phyloP scores from a whole-genome alignment of 805 yeast species.

The Diddensiella transvaalensis region DNA sequence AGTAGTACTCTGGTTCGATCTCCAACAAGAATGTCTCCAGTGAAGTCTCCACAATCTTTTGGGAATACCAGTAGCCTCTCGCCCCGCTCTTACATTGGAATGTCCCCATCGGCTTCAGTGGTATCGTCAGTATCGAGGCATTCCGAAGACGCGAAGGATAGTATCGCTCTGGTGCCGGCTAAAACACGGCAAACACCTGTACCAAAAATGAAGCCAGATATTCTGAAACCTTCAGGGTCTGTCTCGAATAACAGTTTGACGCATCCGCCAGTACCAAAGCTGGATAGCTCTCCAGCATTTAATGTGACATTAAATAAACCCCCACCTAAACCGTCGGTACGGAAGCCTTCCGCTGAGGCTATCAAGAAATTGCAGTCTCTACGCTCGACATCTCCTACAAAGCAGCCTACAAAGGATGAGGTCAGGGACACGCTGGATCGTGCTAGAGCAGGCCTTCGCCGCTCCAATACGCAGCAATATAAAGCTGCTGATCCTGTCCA shows the following conservation, averaged over 20 bases:
- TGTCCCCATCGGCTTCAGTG: neutral
- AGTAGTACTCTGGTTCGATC: constrained; percentile 4
- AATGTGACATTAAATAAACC: neutral
- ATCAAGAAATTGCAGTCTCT: constrained; percentile 18
- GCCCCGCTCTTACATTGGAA: constrained; percentile 1
- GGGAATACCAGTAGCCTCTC: neutral
- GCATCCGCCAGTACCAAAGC: neutral
- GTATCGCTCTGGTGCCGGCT: neutral
- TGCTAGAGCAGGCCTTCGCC: constrained; percentile 20
- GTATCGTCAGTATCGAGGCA: neutral
- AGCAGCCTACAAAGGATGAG: constrained; percentile 14
- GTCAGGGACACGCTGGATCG: constrained; percentile 19
- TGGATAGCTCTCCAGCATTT: neutral
- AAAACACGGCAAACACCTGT: neutral
- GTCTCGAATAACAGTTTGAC: neutral
- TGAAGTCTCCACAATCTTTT: neutral
- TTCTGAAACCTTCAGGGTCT: neutral
- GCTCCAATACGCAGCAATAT: constrained; percentile 22
- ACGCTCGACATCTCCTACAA: constrained; percentile 19
- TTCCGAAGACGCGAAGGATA: neutral
- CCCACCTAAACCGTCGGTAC: constrained; percentile 9
- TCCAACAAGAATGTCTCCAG: constrained; percentile 5
- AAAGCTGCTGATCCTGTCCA: constrained; percentile 20
- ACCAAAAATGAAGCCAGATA: neutral
- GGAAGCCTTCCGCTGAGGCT: constrained; percentile 19